Percentiles rank a stretch among this genome's conserved stretches.
Evolutionary conservation across 495 filamentous ascomycete species (phyloP).

Genomic region (Penicillium turbatum): DNA sequence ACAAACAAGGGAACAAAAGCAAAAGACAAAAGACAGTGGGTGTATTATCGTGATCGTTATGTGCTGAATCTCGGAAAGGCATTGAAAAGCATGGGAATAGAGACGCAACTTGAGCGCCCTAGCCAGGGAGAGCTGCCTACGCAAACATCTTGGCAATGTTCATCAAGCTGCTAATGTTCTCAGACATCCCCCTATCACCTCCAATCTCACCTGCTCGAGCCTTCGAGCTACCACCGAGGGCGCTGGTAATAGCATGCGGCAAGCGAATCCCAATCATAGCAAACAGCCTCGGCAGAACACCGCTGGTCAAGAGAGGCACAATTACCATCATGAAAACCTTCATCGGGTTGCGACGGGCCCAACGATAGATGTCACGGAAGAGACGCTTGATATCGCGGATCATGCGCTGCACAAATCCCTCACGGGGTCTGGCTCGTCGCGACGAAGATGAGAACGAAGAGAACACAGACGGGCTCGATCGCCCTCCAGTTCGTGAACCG

Average conservation of each 20-base stretch:
- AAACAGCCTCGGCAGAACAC: conserved; percentile 67
- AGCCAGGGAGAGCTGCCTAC: conserved; percentile 20
- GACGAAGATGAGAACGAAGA: conserved; percentile 52
- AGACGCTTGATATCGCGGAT: conserved; percentile 66
- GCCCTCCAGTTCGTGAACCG: conserved; percentile 27
- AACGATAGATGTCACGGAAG: conserved; percentile 68
- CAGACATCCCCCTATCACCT: conserved; percentile 33
- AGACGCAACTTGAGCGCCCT: neutral
- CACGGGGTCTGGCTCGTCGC: conserved; percentile 63
- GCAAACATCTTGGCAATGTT: conserved; percentile 63
- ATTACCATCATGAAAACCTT: conserved; percentile 83
- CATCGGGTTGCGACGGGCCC: conserved; percentile 70
- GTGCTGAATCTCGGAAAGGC: neutral
- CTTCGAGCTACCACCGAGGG: conserved; percentile 44
- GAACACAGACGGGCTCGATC: conserved; percentile 50
- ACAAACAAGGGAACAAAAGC: neutral
- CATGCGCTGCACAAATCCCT: conserved; percentile 67
- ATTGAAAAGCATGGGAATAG: neutral
- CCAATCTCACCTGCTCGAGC: conserved; percentile 25
- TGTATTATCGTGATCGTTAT: conserved; percentile 22
- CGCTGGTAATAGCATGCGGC: conserved; percentile 56
- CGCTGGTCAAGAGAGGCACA: conserved; percentile 77
- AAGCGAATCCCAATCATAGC: conserved; percentile 71
- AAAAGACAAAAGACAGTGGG: neutral
- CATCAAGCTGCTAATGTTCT: conserved; percentile 49